These are phyloP conservation scores for Hericium coralloides DNA, from an alignment of 768 basidiomycete species.

Conservation along the genomic window DNA sequence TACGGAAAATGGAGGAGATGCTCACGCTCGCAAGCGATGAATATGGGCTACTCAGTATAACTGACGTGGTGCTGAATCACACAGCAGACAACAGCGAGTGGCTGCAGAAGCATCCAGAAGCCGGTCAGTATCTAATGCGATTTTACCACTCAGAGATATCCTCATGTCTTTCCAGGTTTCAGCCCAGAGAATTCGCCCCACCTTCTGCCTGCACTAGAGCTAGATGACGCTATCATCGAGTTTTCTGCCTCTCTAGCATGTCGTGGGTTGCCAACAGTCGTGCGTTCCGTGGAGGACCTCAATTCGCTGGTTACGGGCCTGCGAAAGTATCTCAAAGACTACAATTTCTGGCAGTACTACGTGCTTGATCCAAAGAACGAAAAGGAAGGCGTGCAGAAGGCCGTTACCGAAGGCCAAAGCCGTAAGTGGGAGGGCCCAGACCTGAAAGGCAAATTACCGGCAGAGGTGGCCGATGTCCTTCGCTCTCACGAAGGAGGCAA, in stretches of 20 bases:
- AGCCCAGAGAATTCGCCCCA: constrained; percentile 90
- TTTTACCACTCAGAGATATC: neutral
- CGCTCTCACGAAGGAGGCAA: constrained; percentile 34
- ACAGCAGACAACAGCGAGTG: constrained; percentile 92
- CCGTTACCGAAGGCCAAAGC: constrained; percentile 38
- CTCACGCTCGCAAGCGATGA: constrained; percentile 69
- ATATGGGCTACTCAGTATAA: constrained; percentile 82
- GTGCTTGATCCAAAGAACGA: constrained; percentile 70
- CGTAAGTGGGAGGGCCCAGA: constrained; percentile 53
- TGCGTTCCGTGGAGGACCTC: constrained; percentile 64
- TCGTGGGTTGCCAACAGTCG: constrained; percentile 61
- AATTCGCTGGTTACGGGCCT: constrained; percentile 58
- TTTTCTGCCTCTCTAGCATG: constrained; percentile 61
- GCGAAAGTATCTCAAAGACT: constrained; percentile 44
- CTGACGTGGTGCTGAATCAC: constrained; percentile 96
- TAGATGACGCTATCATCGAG: constrained; percentile 79
- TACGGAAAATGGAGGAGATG: constrained; percentile 49
- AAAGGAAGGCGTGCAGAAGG: constrained; percentile 44
- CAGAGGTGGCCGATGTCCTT: constrained; percentile 59
- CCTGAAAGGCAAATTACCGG: constrained; percentile 48
- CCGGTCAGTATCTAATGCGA: constrained; percentile 43
- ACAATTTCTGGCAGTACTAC: constrained; percentile 91
- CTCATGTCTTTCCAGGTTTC: constrained; percentile 46
- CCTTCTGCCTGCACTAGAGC: constrained; percentile 82
- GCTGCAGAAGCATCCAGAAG: constrained; percentile 91